These are phyloP conservation scores for Apodospora peruviana DNA, from an alignment of 495 filamentous ascomycete species.

Conservation along the genomic window DNA sequence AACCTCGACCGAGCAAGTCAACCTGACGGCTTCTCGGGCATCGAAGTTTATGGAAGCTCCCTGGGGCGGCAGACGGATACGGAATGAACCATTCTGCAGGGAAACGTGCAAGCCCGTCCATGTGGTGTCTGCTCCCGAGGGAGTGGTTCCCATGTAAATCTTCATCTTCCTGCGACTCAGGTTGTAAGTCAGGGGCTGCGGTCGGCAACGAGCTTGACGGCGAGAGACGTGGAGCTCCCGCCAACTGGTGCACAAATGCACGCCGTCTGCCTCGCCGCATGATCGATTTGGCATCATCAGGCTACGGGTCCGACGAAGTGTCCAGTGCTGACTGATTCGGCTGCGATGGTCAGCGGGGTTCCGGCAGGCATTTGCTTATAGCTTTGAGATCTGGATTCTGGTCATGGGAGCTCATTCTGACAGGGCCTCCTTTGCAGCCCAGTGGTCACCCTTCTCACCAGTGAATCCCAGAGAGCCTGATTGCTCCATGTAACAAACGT, in stretches of 20 bases:
- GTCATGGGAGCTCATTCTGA: too few relatives aligned
- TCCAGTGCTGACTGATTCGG: too few relatives aligned
- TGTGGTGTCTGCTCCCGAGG: constrained; percentile 24
- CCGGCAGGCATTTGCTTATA: too few relatives aligned
- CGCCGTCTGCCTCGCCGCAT: not conserved
- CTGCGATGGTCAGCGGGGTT: too few relatives aligned
- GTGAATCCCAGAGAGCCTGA: too few relatives aligned
- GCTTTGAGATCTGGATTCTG: too few relatives aligned
- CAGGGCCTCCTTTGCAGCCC: too few relatives aligned
- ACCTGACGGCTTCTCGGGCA: constrained; percentile 5
- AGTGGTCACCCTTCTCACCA: too few relatives aligned
- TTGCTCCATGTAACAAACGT: too few relatives aligned
- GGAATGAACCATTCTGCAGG: constrained; percentile 3
- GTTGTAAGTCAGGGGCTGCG: constrained; percentile 4
- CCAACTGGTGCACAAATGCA: not conserved
- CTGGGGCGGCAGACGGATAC: not conserved
- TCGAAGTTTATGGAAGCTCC: not conserved
- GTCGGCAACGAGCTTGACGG: not conserved
- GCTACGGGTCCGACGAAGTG: not conserved
- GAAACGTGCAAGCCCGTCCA: constrained; percentile 9
- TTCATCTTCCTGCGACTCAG: constrained; percentile 8
- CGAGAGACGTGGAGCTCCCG: not conserved
- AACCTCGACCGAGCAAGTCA: constrained; percentile 18
- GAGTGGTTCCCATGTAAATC: constrained; percentile 20
- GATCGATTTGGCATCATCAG: not conserved